phyloP scores from a whole-genome alignment of 2,329 filamentous ascomycete genomes.

The Penicillium olsonii region DNA sequence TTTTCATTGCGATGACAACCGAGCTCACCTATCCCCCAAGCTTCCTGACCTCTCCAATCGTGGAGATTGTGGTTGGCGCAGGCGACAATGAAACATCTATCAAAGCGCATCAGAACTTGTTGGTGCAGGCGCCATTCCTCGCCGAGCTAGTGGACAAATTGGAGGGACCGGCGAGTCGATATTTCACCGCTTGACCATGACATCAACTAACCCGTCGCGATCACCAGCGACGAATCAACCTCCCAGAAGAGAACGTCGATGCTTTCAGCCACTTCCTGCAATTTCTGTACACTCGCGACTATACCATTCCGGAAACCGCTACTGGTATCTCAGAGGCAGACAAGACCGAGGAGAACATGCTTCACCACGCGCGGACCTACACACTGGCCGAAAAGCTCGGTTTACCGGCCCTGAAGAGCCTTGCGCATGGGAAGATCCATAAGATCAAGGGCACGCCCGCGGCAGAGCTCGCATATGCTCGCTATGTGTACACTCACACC shows the following conservation, averaged over 20 bases:
- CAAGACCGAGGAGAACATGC: slow-evolving; percentile 76
- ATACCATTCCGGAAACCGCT: slow-evolving; percentile 68
- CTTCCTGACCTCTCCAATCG: slow-evolving; percentile 69
- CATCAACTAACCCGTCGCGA: neutral
- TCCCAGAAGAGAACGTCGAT: slow-evolving; percentile 68
- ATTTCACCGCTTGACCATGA: neutral
- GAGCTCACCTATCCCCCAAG: slow-evolving; percentile 21
- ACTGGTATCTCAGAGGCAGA: slow-evolving; percentile 70
- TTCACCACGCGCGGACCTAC: slow-evolving; percentile 87
- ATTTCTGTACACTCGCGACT: slow-evolving; percentile 81
- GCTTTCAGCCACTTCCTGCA: slow-evolving; percentile 78
- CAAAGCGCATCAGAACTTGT: slow-evolving; percentile 76
- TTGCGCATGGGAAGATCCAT: slow-evolving; percentile 88
- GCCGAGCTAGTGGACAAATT: slow-evolving; percentile 63
- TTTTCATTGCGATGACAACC: neutral
- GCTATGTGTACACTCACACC: slow-evolving; percentile 84
- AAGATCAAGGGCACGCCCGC: slow-evolving; percentile 83
- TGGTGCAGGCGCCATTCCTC: slow-evolving; percentile 75
- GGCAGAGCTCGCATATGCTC: slow-evolving; percentile 88
- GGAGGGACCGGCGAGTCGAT: slow-evolving; percentile 58
- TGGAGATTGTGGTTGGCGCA: slow-evolving; percentile 66
- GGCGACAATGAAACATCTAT: slow-evolving; percentile 64
- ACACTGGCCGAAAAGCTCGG: slow-evolving; percentile 81
- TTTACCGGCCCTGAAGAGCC: slow-evolving; percentile 66
- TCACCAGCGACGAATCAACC: slow-evolving; percentile 65